Percentiles rank a stretch among this genome's conserved stretches.
Conservation (phyloP, 768 basidiomycete species). For the Mrakia frigida region DNA sequence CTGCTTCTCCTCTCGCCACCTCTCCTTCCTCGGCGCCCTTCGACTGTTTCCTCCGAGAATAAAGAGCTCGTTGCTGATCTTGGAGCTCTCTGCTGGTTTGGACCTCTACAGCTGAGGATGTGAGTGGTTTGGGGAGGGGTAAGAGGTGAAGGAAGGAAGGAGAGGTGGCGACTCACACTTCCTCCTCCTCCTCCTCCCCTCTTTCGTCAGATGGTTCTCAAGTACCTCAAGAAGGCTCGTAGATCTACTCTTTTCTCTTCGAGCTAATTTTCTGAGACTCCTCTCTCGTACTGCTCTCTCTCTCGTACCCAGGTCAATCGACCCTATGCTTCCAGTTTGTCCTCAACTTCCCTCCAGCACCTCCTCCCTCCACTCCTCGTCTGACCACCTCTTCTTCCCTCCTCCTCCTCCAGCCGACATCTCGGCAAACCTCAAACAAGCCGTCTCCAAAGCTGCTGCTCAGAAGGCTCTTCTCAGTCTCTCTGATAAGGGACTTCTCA, state of each 20-base stretch:
- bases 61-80: not conserved
- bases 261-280: not conserved
- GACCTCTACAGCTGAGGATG: conserved; percentile 21
- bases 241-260: not conserved
- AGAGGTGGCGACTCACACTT: conserved; percentile 1
- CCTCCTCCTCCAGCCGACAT: conserved; percentile 19
- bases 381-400: too few species aligned
- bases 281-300: not conserved
- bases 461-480: conserved; percentile 30
- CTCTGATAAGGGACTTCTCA: conserved; percentile 1
- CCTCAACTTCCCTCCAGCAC: not conserved
- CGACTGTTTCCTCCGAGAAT: too few species aligned
- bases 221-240: conserved; percentile 29
- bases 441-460: conserved; percentile 24
- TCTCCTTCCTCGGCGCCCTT: not conserved
- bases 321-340: conserved; percentile 22
- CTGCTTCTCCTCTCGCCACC: not conserved
- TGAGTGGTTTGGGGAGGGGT: not conserved
- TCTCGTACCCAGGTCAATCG: conserved; percentile 23
- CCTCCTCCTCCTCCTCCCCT: not conserved
- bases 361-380: not conserved
- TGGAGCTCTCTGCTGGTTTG: not conserved
- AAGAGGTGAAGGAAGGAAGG: not conserved
- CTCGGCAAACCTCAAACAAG: conserved; percentile 32
- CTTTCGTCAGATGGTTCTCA: conserved; percentile 23